Evolutionary conservation across 345 rosid species (phyloP), one percentile per base, ranked within the genome.

Genomic region (Arabidopsis arenosa): DNA sequence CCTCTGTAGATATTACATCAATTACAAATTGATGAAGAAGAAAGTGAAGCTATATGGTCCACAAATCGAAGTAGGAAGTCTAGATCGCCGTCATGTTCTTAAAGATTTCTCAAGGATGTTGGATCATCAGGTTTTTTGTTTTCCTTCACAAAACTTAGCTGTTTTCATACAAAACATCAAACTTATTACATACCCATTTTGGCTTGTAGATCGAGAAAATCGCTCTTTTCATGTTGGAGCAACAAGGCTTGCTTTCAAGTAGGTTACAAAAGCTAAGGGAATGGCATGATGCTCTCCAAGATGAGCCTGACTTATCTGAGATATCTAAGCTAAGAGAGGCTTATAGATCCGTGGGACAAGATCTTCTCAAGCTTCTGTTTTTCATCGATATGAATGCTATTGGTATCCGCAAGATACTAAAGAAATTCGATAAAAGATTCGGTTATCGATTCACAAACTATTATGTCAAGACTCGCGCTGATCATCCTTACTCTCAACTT

Each of bases 51-150:
- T 87, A 59, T 89, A 94, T 80, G 85, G 85, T 73, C 85, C 60
- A 23, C 93, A 92, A 81, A 94, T 78, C 64, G 88, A 92, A 83
- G 82, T 79, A 70, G 98, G 98, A 75, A 70, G 78, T 47, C 84
- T 69, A 72, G 95, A 94, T 80, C 96, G 90, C n/a, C 87, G 80
- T 17, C 91, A 90, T 69, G 86, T 88, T 74, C 93, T 90, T 68
- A 94, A 94, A 87, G 97, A 94, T 83, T 94, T 94, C 88, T 94
- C 98, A 58, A 89, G 90, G 57, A 90, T 92, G 96, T 84, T 94
- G 67, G 98, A 94, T 84, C 78, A 84, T 81, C 95, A 93, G 93
- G 98, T 76, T 39, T 17, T 15, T 28, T 44, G 0, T 44, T 9
- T 17, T 57, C 51, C 35, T 86, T 81, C 39, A 70, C 44, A 36